Base-by-base conservation (phyloP, 1,284 basidiomycete genomes). In the Farysia itapuensis region DNA sequence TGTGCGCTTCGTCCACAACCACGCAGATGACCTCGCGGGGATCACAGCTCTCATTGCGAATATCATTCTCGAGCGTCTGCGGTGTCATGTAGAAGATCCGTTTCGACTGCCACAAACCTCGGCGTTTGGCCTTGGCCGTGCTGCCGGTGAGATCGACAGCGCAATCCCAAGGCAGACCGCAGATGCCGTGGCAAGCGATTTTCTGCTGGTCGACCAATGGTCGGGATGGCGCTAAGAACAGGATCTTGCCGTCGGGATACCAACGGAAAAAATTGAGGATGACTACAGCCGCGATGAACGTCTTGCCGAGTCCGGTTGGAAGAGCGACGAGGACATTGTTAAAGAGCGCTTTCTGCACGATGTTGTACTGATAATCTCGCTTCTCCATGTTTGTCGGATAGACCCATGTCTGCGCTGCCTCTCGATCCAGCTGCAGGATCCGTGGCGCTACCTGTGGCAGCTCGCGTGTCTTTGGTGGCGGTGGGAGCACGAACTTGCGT, bases 81-180 rank as follows among this genome's bases (percentile, higher is more conserved):
- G 95, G 94, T 0, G 95, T 99, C 85, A 95, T 93, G 78, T 94
- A 99, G 74, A 98, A 92, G 19, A 98, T 86, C 5, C 93, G 83
- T 75, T 94, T 91, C 60, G 87, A 81, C 56, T 81, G 79, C 88
- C 89, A 94, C 86, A 57, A 65, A 18, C 66, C 63, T 19, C 47
- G 56, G n/a, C 72, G 57, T n/a, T 52, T 38, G 8, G 45, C 19
- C 8, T 49, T 45, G 7, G 45, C 52, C 2, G 61, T 75, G 19
- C 39, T 50, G 7, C 95, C 95, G 0, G 91, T 97, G 59, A 99
- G 79, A 67, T 95, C 90, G 9, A 86, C 82, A 0, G 91, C 90
- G 64, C 90, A 87, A 42, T 81, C 81, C 15, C 89, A 89, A 2
- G 93, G 91, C 35, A 98, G 94, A 6, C 95, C 95, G 70, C 93